Base-by-base conservation (phyloP, 2,329 filamentous ascomycete species). In the Epichloe coenophiala region DNA sequence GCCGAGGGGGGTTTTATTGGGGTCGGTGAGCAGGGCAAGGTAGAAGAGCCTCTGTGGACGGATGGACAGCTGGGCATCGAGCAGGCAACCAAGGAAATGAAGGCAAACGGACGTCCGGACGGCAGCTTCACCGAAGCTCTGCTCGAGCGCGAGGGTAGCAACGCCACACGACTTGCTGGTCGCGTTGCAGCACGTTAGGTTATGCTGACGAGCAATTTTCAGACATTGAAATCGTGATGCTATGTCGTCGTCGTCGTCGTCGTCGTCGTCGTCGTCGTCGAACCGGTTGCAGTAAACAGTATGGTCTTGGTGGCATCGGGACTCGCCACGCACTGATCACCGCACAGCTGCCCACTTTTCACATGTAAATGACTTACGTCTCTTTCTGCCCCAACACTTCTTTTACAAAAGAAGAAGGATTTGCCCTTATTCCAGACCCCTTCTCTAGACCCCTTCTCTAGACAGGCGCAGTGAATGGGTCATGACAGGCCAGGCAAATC, bases 1-100 rank as follows among this genome's bases (percentile, higher is more conserved):
- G 80, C 82, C 13, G 78, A 93, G 63, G 93, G 93, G 45, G 93
- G 93, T 7, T 96, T 97, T 69, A 87, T 97, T 52, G 93, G 91
- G 49, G 93, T 98, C 8, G 93, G 93, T 21, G 84, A 88, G 56
- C 71, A 83, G 52, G 76, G 74, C 46, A 76, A 75, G 50, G 71
- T 70, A 2, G 76, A 78, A 40, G 70, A 79, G 63, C 84, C 90
- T n/a, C 82, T 98, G 40, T 98, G 93, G 93, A 93, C 87, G 2
- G 83, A 96, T 60, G 74, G 78, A 60, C 93, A 98, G 75, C 80
- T 98, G 51, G 87, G 84, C 40, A 76, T 95, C 45, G 77, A 81
- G 53, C 74, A 86, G 61, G 72, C 79, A 13, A 72, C 80, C 47
- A 72, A 77, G 62, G 78, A 84, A 63, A 77, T 88, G 60, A 71